Base-by-base conservation (phyloP, 805 yeast species). In the Kodamaea kaohsiungensis region DNA sequence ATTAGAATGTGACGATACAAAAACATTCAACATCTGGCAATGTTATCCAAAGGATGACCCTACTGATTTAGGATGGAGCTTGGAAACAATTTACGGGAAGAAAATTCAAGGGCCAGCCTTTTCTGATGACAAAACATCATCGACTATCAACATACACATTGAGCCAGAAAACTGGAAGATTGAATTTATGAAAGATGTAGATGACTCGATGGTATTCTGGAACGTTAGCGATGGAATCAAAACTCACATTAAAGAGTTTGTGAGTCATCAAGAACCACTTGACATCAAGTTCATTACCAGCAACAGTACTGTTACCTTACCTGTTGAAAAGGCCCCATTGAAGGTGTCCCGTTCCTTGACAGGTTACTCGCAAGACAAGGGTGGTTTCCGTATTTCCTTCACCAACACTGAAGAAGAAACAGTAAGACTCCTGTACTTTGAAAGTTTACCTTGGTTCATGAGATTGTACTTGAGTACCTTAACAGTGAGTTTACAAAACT, bases 401-500 rank as follows among this genome's bases (percentile, higher is more conserved):
- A 73, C 73, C n/a, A 95, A 93, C 65, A 89, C 84, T 0, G 59
- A 58, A 2, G 60, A 71, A 6, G 68, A 71, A 4, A 69, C 81
- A 0, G 78, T 84, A 2, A 68, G 69, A 1, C 75, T 92, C 46
- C 70, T 84, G 0, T 88, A 89, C 61, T 86, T 85, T 60, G 98
- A 95, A 67, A 79, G 91, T 0, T 74, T 91, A 27, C 99, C 99
- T 0, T 95, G 98, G 98, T 95, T 83, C 67, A 86, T 91, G 84
- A 82, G 93, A 60, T 70, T 90, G 1, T 95, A 88, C 64, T 70
- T 95, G 43, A 91, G 90, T 60, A 84, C 96, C 0, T 69, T 91
- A 53, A 66, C 73, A 2, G 61, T 83, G 2, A 67, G 65, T 60
- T 10, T 65, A 59, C 68, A 65, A 30, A 65, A 64, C 46, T 59